Evolutionary conservation across 108 stramenopile genomes (phyloP).

Genomic region (Discostella pseudostelligera): DNA sequence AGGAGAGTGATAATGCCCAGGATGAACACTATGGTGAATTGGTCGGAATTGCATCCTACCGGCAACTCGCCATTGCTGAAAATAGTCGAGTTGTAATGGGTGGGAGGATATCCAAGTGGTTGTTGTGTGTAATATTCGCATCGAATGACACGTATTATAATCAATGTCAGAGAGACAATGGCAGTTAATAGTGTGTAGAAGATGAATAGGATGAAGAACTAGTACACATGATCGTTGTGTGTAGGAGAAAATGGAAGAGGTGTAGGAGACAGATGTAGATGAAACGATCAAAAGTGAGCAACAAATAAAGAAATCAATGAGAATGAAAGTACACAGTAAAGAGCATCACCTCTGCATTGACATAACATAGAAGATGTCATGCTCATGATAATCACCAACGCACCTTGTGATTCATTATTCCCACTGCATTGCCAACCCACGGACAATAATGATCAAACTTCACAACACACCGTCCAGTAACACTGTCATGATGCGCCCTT

Average conservation of each 20-base stretch:
- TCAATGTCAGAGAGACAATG: slow-evolving; percentile 68
- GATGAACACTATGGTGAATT: slow-evolving; percentile 25
- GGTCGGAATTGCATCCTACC: slow-evolving; percentile 28
- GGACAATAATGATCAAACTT: slow-evolving; percentile 63
- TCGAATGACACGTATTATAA: slow-evolving; percentile 52
- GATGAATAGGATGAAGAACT: slow-evolving; percentile 94
- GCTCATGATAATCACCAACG: not conserved
- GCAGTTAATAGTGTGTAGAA: slow-evolving; percentile 84
- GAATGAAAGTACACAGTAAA: too few relatives aligned
- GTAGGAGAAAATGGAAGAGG: slow-evolving; percentile 14
- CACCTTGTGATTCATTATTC: slow-evolving; percentile 84
- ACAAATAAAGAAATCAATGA: not conserved
- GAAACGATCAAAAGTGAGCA: not conserved
- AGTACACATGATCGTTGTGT: slow-evolving; percentile 28
- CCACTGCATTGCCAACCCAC: slow-evolving; percentile 98
- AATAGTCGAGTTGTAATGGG: slow-evolving; percentile 19
- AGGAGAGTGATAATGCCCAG: slow-evolving; percentile 57
- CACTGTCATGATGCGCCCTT: slow-evolving; percentile 85
- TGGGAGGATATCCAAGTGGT: not conserved
- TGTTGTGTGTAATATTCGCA: slow-evolving; percentile 45
- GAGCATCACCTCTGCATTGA: not conserved
- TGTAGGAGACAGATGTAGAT: too few relatives aligned
- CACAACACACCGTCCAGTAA: slow-evolving; percentile 81
- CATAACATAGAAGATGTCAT: not conserved
- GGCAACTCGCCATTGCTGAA: slow-evolving; percentile 5